phyloP scores from a whole-genome alignment of 1,139 yeast genomes.

The Pichia sp. region DNA sequence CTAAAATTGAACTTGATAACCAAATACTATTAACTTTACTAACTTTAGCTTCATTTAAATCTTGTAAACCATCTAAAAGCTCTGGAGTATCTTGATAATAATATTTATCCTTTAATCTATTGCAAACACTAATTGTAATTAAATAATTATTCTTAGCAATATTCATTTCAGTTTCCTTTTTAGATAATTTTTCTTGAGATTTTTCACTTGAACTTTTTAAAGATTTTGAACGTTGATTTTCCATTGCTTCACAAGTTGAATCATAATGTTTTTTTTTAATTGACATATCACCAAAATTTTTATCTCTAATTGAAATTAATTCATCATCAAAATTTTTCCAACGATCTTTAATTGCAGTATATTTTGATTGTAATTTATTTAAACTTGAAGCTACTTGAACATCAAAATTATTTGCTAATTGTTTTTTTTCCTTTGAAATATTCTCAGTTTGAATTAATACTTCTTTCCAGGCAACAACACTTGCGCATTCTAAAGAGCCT shows the following conservation, averaged over 20 bases:
- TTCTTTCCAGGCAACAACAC: conserved; percentile 93
- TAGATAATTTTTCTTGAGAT: conserved; percentile 50
- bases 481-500: conserved; percentile 87
- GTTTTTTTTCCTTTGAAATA: conserved; percentile 61
- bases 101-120: conserved; percentile 86
- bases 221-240: conserved; percentile 66
- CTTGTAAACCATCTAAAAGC: conserved; percentile 78
- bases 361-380: conserved; percentile 45
- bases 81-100: conserved; percentile 94
- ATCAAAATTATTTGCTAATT: conserved; percentile 58
- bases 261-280: conserved; percentile 75
- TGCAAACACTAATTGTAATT: conserved; percentile 75
- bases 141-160: conserved; percentile 77
- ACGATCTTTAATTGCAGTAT: conserved; percentile 49
- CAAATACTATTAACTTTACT: conserved; percentile 64
- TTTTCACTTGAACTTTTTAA: conserved; percentile 55
- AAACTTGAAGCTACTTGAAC: conserved; percentile 61
- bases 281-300: conserved; percentile 57
- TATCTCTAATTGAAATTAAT: conserved; percentile 51
- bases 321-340: conserved; percentile 57
- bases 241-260: conserved; percentile 73
- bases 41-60: conserved; percentile 75
- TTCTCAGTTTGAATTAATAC: conserved; percentile 79
- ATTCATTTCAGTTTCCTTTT: conserved; percentile 76
- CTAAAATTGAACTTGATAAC: conserved; percentile 59